Evolutionary conservation across 2,329 filamentous ascomycete genomes (phyloP), one percentile per base, ranked within the genome.

Genomic region (Exophiala sideris): DNA sequence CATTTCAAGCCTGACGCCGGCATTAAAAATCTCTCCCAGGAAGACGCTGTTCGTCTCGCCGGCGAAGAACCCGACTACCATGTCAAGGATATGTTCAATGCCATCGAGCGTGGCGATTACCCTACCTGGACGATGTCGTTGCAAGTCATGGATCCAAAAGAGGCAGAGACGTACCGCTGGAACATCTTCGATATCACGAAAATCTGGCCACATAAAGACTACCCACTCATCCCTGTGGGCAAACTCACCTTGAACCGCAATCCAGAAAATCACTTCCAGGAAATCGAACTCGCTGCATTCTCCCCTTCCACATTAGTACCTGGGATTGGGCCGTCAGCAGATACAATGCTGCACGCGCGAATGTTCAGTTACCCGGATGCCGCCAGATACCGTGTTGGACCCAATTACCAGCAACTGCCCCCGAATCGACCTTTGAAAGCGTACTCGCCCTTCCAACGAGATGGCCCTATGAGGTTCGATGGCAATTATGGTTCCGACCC

Each of bases 141-240:
- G 1, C 86, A 88, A 68, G 76, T 81, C 3, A 76, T 87, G 56
- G 80, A 76, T n/a, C 83, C 83, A 0, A 79, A 82, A 57, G 76
- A 86, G 61, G 83, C 83, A 2, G 78, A 85, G 64, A 76, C 78
- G 53, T 83, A 82, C 66, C 74, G 73, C 40, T 84, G 78, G 74
- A 85, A 84, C 68, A 73, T 87, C 57, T 86, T 89, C 57, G 86
- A 88, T 64, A 71, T 86, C 58, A 88, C 85, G 47, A 86, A 87
- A 70, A 78, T 85, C 62, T 87, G 84, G 84, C 84, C 84, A 2
- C 81, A 86, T 56, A 72, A 68, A 14, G 77, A 85, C 44, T 81
- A 85, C 29, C 85, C 85, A 1, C 73, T 86, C 9, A 75, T 81
- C n/a, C 79, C 74, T 42, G 75, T 88, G 50, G 85, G 84, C 45